These are phyloP conservation scores for Brassica carinata DNA, from an alignment of 345 rosid species.

Conservation along the genomic window DNA sequence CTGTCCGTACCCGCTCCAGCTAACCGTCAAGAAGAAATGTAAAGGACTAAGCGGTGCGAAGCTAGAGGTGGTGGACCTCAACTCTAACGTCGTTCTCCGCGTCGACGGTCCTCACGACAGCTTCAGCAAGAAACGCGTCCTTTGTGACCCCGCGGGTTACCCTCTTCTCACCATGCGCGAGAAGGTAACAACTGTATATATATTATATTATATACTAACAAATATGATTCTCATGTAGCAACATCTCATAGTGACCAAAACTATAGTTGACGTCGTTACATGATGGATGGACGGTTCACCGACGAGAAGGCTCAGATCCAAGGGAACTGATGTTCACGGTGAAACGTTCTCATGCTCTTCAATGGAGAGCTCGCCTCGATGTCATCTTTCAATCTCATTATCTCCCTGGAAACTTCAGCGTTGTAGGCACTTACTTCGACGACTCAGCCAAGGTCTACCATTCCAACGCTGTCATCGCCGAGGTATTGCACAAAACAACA, in stretches of 20 bases:
- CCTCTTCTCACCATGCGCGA: conserved; percentile 41
- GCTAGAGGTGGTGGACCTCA: conserved; percentile 8
- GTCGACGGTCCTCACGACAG: conserved; percentile 30
- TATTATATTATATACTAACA: background rate
- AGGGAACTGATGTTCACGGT: conserved; percentile 34
- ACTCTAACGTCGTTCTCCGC: conserved; percentile 25
- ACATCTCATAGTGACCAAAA: background rate
- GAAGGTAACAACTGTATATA: conserved; percentile 12
- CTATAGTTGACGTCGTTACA: conserved; percentile 21
- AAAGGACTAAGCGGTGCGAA: conserved; percentile 25
- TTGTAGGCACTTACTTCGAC: conserved; percentile 30
- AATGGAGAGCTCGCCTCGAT: conserved; percentile 34
- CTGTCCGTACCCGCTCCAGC: conserved; percentile 32
- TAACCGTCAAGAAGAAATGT: conserved; percentile 29
- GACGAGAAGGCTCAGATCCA: conserved; percentile 37
- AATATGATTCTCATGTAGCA: background rate
- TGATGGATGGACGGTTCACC: conserved; percentile 32
- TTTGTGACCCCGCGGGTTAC: conserved; percentile 27
- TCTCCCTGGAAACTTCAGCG: conserved; percentile 19
- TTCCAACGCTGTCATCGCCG: conserved; percentile 20
- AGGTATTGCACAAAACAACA: background rate
- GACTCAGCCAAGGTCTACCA: conserved; percentile 28
- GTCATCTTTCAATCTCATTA: conserved; percentile 21
- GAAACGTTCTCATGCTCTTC: conserved; percentile 29
- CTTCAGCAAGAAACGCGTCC: conserved; percentile 28